Percentiles rank a stretch among this genome's conserved stretches.
These are phyloP conservation scores for Penicillium arizonense DNA, from an alignment of 495 filamentous ascomycete species.

Conservation along the genomic window DNA sequence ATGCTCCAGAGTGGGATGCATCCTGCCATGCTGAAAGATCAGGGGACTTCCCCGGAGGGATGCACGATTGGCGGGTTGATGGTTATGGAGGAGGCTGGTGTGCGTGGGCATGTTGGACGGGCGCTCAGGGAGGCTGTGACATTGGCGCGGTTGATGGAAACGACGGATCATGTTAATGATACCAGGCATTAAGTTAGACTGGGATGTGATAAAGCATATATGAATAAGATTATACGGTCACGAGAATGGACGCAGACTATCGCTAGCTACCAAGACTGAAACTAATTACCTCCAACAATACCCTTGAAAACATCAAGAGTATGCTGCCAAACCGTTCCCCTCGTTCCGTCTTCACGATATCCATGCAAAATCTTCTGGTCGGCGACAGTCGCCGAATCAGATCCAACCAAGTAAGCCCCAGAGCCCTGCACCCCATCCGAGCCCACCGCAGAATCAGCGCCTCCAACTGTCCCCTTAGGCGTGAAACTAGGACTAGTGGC, in stretches of 20 bases:
- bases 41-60: conserved; percentile 41
- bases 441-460: conserved; percentile 11
- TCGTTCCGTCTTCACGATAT: conserved; percentile 16
- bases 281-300: conserved; percentile 12
- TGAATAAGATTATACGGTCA: neutral
- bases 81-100: conserved; percentile 42
- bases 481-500: conserved; percentile 41
- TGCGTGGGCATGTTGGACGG: conserved; percentile 39
- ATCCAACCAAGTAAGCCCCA: conserved; percentile 23
- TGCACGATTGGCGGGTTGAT: conserved; percentile 47
- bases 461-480: conserved; percentile 6
- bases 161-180: conserved; percentile 35
- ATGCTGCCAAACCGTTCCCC: conserved; percentile 21
- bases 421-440: conserved; percentile 19
- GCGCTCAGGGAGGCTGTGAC: conserved; percentile 41
- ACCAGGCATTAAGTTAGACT: conserved; percentile 27
- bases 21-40: conserved; percentile 37
- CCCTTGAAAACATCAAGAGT: conserved; percentile 17
- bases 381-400: conserved; percentile 4
- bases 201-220: neutral
- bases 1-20: conserved; percentile 40
- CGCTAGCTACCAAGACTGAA: neutral
- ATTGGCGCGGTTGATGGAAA: conserved; percentile 40
- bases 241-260: neutral
- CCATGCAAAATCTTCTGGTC: conserved; percentile 13